Base-by-base conservation (phyloP, 129 eudicot genomes). In the Logfia minima region DNA sequence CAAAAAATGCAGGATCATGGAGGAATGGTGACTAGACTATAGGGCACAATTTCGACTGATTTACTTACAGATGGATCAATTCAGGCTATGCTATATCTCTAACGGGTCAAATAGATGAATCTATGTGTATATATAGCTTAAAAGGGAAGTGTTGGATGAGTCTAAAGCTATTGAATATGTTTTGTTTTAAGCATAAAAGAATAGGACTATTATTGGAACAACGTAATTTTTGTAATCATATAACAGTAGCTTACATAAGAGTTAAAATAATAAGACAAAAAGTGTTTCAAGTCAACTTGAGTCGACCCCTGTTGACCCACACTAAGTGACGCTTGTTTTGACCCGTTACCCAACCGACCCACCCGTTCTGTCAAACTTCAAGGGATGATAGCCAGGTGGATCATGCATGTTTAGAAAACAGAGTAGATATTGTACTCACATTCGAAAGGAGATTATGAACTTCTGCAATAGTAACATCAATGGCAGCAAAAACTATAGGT, bases 401-500 rank as follows among this genome's bases (percentile, higher is more conserved):
- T 68, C 16, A 26, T 26, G 75, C 75, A 77, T 56, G 55, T 73
- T 56, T 28, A 53, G 26, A 31, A 26, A 35, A 39, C 35, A 22
- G 28, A n/a, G 23, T 69, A 63, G 66, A 62, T 63, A 31, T 45
- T 53, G 22, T 34, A 88, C 96, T 90, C 78, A 90, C 98, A 75
- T 70, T 79, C 34, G 78, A 51, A 53, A 94, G 84, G 75, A 91
- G 93, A 75, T 70, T 80, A 6, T 63, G 83, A 66, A 94, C 68
- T 35, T 94, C 97, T 34, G 78, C 29, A 61, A 85, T 79, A 17
- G 89, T 92, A 74, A 94, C 81, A 83, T 71, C 86, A 74, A 91
- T 87, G 70, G 96, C 96, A 76, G 98, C 97, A 86, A 83, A 94
- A 62, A 89, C 85, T 37, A 94, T 89, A 72, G 83, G 72, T 26